Evolutionary conservation across 139 green algal species (phyloP), one percentile per base, ranked within the genome.

Genomic region (Tetraselmis striata): DNA sequence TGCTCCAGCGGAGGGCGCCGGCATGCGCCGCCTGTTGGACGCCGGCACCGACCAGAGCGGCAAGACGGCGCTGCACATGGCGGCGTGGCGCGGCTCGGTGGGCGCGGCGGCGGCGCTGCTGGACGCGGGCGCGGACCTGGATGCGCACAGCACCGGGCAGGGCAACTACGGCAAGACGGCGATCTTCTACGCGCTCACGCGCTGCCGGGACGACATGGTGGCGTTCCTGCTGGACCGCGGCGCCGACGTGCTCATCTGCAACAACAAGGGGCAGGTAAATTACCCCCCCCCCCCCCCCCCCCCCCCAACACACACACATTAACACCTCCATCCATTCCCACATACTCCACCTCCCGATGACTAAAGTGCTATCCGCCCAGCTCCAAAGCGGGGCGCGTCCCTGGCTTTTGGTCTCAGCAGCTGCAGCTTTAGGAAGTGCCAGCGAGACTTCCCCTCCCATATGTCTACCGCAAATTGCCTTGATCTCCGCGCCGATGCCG

Each of bases 101-200:
- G 28, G 24, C 2, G 28, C 30, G 32, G 58, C 29, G 1, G 22
- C 26, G 5, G 28, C 26, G 80, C 58, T 79, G 32, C 59, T 79
- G 58, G 11, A 59, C 22, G 27, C 30, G 2, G 79, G 79, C 31
- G 79, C 79, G 80, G 11, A 59, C 25, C 28, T 83, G 2, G 28
- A 83, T 28, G 28, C 45, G 24, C 32, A 67, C 27, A 75, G 28
- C 27, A 79, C 28, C 2, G 80, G 80, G 30, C 24, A 77, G 77
- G 25, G 77, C 58, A 83, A 83, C 29, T 83, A 83, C 58, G 80
- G 80, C 27, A 83, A 83, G 67, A 83, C 80, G 32, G 28, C 80
- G 22, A 78, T 83, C n/a, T 83, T 83, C 58, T 83, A 83, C 28
- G 80, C 80, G 22, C 22, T 59, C n/a, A 83, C 80, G 28, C 45